A percentile compares a stretch with the other conserved stretches of the same genome.
These are phyloP conservation scores for Galium porrigens DNA, from an alignment of 305 asterid genomes.

Conservation along the genomic window DNA sequence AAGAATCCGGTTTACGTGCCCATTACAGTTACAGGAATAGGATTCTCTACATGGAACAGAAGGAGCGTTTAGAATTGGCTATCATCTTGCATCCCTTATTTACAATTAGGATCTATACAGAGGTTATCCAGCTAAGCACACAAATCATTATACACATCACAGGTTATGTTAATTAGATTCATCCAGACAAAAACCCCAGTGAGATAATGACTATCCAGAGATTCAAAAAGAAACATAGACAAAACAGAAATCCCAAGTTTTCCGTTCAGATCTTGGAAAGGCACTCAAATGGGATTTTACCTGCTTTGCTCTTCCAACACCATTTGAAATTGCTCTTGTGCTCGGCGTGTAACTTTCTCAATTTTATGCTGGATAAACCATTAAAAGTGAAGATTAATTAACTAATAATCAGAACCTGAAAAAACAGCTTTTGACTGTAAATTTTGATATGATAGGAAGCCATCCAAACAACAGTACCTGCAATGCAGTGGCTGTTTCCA, in stretches of 20 bases:
- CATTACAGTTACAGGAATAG: neutral
- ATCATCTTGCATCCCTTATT: neutral
- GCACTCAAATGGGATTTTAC: slow-evolving; percentile 21
- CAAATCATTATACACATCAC: neutral
- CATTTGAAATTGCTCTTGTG: slow-evolving; percentile 97
- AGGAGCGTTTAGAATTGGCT: neutral
- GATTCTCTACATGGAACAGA: neutral
- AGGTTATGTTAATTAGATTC: neutral
- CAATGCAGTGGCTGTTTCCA: slow-evolving; percentile 89
- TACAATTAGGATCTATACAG: neutral
- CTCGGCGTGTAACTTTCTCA: slow-evolving; percentile 85
- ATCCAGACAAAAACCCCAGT: neutral
- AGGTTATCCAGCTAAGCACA: neutral
- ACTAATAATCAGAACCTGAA: slow-evolving; percentile 8
- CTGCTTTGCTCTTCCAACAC: slow-evolving; percentile 94
- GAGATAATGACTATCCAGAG: neutral
- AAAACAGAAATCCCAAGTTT: neutral
- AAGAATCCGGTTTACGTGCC: neutral
- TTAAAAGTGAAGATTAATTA: slow-evolving; percentile 25
- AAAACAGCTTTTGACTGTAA: slow-evolving; percentile 8
- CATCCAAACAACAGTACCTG: slow-evolving; percentile 39
- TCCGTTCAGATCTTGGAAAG: neutral
- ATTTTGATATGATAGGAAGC: slow-evolving; percentile 9
- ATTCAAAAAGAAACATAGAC: neutral
- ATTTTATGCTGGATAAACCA: slow-evolving; percentile 57